A percentile compares a stretch with the other conserved stretches of the same genome.
Evolutionary conservation across 2,329 filamentous ascomycete genomes (phyloP).

Genomic region (Aspergillus quadricinctus): DNA sequence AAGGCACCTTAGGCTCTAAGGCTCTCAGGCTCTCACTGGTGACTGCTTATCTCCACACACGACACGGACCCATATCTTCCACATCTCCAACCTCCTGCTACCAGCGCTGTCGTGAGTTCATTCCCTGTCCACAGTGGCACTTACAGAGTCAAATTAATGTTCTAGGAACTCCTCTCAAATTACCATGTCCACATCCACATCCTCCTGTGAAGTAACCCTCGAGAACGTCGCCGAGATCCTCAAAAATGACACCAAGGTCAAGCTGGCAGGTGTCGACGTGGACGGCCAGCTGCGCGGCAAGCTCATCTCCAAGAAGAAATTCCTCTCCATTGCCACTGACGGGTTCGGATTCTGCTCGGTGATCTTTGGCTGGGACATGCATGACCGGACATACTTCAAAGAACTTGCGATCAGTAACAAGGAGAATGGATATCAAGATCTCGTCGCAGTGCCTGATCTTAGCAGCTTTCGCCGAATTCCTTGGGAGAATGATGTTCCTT

Average conservation of each 20-base stretch:
- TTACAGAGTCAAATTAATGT: not conserved
- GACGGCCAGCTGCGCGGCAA: conserved; percentile 87
- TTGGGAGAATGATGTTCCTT: conserved; percentile 82
- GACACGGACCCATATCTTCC: not conserved
- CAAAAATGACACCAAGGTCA: conserved; percentile 70
- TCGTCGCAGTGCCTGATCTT: conserved; percentile 78
- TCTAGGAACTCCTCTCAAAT: not conserved
- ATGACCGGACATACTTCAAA: conserved; percentile 81
- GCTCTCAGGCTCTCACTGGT: no score
- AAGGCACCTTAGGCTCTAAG: not conserved
- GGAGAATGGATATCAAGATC: conserved; percentile 82
- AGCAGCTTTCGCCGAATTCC: conserved; percentile 76
- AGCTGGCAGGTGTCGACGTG: conserved; percentile 81
- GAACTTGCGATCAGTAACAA: conserved; percentile 86
- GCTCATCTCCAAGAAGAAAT: conserved; percentile 88
- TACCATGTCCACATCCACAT: not conserved
- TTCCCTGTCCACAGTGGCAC: not conserved
- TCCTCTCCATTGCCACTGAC: conserved; percentile 71
- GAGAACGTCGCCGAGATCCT: conserved; percentile 65
- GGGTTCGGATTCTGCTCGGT: conserved; percentile 95
- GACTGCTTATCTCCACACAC: not conserved
- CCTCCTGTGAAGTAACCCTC: conserved; percentile 43
- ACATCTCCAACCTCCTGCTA: not conserved
- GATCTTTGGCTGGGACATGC: conserved; percentile 96
- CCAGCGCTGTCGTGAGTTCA: not conserved